A percentile compares a stretch with the other conserved stretches of the same genome.
Evolutionary conservation across 192 early-diverging fungal genomes (phyloP).

Genomic region (Haplosporangium gracile): DNA sequence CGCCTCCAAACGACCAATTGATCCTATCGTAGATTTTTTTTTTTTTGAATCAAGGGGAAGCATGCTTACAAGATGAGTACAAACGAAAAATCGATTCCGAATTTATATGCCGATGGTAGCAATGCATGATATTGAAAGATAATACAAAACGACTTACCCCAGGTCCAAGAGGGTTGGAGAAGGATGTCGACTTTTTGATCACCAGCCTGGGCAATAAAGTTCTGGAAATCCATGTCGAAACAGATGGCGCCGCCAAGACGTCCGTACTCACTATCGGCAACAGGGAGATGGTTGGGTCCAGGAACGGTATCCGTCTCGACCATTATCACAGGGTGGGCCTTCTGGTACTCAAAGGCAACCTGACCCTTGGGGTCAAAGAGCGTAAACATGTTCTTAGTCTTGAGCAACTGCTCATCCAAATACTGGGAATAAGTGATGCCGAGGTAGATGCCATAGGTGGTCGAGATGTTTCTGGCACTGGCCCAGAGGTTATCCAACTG

Average conservation of each 20-base stretch:
- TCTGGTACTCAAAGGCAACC: slow-evolving; percentile 57
- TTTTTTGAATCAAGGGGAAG: neutral
- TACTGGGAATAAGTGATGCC: slow-evolving; percentile 45
- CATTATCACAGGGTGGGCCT: slow-evolving; percentile 59
- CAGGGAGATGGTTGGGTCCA: slow-evolving; percentile 50
- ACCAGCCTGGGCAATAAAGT: slow-evolving; percentile 59
- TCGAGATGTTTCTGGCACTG: slow-evolving; percentile 33
- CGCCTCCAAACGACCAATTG: slow-evolving; percentile 57
- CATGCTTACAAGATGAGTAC: neutral
- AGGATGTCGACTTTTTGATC: slow-evolving; percentile 57
- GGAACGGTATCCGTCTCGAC: slow-evolving; percentile 51
- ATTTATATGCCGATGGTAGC: too few species aligned
- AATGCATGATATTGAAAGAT: too few species aligned
- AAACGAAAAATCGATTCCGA: too few species aligned
- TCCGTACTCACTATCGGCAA: slow-evolving; percentile 52
- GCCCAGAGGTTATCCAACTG: slow-evolving; percentile 1
- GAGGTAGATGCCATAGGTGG: slow-evolving; percentile 35
- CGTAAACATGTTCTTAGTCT: slow-evolving; percentile 56
- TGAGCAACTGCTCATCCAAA: neutral
- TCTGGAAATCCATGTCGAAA: slow-evolving; percentile 62
- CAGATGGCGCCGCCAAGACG: slow-evolving; percentile 59
- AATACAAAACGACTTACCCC: slow-evolving; percentile 36
- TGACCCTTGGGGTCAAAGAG: slow-evolving; percentile 47
- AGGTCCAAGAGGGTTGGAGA: slow-evolving; percentile 63
- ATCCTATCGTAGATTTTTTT: slow-evolving; percentile 23